Percentiles rank a stretch among this genome's conserved stretches.
Conservation (phyloP, 1,139 yeast genomes). For the Yamadazyma spencermartinsiae region DNA sequence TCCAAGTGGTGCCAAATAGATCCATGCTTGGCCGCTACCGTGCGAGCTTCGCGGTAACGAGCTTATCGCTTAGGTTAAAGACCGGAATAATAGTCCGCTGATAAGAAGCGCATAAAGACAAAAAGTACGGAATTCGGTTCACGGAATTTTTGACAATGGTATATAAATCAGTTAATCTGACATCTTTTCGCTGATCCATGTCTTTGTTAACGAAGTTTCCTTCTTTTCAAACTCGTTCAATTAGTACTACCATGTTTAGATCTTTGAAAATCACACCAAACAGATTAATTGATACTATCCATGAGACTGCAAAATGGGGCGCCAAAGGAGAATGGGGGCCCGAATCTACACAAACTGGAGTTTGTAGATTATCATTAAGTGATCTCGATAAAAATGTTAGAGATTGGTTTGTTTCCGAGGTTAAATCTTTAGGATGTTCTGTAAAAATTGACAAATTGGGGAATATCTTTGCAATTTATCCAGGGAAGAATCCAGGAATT, state of each 20-base stretch:
- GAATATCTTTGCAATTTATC: slow-evolving; percentile 63
- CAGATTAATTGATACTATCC: slow-evolving; percentile 47
- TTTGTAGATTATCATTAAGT: slow-evolving; percentile 58
- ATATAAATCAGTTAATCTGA: neutral
- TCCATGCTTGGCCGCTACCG: neutral
- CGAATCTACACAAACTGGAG: slow-evolving; percentile 58
- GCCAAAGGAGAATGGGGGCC: slow-evolving; percentile 65
- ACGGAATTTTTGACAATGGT: neutral
- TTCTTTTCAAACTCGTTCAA: neutral
- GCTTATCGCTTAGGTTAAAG: no score
- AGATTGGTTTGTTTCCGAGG: slow-evolving; percentile 64
- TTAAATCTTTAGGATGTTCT: slow-evolving; percentile 53
- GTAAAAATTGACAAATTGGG: slow-evolving; percentile 64
- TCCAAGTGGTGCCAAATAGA: no score
- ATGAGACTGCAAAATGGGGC: slow-evolving; percentile 62
- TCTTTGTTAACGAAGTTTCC: neutral
- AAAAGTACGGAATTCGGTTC: neutral
- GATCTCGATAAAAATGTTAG: slow-evolving; percentile 66
- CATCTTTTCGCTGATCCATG: neutral
- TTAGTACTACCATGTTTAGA: slow-evolving; percentile 8
- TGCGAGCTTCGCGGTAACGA: neutral
- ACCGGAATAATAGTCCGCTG: no score
- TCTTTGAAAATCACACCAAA: slow-evolving; percentile 17
- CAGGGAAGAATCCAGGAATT: slow-evolving; percentile 50
- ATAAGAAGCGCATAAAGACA: slow-evolving; percentile 1